Percentiles rank a stretch among this genome's conserved stretches.
phyloP scores from a whole-genome alignment of 345 rosid genomes.

The Corymbia maculata region DNA sequence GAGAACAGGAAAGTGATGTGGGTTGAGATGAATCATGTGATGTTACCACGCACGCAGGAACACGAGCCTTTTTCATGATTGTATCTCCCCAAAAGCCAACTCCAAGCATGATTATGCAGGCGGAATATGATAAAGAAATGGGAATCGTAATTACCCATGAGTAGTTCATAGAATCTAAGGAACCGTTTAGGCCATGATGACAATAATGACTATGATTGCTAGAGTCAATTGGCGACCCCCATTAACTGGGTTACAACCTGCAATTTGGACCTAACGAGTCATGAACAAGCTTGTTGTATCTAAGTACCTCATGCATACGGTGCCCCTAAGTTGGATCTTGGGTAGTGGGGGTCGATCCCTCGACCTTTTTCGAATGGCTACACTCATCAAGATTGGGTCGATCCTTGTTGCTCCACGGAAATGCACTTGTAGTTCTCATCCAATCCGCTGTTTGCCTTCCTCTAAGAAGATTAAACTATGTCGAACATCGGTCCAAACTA shows the following conservation, averaged over 20 bases:
- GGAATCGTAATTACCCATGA: background rate
- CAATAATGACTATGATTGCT: background rate
- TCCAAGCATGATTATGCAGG: background rate
- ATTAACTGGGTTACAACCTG: background rate
- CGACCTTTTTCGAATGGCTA: background rate
- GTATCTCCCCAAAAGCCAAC: background rate
- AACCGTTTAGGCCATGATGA: background rate
- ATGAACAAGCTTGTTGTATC: background rate
- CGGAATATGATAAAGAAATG: background rate
- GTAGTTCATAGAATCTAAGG: background rate
- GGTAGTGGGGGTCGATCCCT: background rate
- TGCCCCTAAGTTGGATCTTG: background rate
- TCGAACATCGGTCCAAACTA: fast-evolving
- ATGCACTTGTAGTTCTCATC: background rate
- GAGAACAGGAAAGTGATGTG: background rate
- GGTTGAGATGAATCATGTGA: background rate
- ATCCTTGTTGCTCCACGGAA: background rate
- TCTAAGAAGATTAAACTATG: background rate
- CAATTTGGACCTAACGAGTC: background rate
- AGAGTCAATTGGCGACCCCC: background rate
- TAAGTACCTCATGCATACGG: background rate
- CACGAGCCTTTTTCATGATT: background rate
- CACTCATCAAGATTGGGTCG: background rate
- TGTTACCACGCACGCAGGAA: background rate
- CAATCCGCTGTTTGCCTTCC: background rate